Evolutionary conservation across 106 monocot genomes (phyloP).

Genomic region (Apostasia ramifera): DNA sequence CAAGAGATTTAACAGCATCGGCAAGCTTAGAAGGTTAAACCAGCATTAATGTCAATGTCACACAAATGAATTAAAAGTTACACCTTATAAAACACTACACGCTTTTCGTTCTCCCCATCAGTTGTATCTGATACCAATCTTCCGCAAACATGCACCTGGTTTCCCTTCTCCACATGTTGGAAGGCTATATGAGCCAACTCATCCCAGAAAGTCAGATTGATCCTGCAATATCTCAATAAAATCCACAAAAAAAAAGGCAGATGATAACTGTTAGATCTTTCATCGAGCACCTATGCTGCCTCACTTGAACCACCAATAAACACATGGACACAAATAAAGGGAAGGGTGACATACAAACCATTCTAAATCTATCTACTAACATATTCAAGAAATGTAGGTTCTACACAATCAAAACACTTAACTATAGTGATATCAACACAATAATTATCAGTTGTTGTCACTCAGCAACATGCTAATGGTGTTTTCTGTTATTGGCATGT

Average conservation of each 20-base stretch:
- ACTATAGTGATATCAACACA: too few species aligned
- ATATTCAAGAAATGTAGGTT: too few species aligned
- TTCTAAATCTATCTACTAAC: too few species aligned
- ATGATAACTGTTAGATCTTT: background rate
- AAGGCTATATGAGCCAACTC: conserved; percentile 76
- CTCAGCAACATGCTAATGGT: too few species aligned
- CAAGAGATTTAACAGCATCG: too few species aligned
- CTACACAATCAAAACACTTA: too few species aligned
- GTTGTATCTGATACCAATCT: conserved; percentile 69
- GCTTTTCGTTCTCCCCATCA: conserved; percentile 50
- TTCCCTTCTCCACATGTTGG: conserved; percentile 78
- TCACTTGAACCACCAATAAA: background rate
- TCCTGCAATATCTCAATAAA: conserved; percentile 36
- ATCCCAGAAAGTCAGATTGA: conserved; percentile 86
- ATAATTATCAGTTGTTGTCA: too few species aligned
- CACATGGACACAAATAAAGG: background rate
- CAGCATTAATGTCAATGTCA: too few species aligned
- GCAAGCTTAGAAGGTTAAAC: too few species aligned
- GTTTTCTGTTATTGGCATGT: too few species aligned
- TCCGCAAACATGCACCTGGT: conserved; percentile 67
- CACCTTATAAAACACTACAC: conserved; percentile 80
- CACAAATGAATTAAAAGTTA: background rate
- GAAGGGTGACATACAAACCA: background rate
- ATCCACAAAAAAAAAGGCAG: background rate
- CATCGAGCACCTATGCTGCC: conserved; percentile 5